Conservation (phyloP, 495 filamentous ascomycete species). For the Tuber calosporum region DNA sequence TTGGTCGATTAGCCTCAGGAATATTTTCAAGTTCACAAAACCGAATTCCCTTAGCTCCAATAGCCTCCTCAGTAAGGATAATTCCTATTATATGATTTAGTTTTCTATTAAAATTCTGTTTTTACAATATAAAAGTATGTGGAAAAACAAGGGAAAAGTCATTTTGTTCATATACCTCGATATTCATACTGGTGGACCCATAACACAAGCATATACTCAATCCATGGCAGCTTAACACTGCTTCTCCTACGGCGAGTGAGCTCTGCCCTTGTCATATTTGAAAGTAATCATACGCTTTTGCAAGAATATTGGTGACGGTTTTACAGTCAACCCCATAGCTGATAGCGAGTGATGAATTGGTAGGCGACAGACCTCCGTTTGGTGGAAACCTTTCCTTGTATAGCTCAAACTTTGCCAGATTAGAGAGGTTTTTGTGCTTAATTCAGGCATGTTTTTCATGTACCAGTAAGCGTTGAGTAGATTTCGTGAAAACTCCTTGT, state of each 20-base stretch:
- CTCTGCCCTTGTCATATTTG: background rate
- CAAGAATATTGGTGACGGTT: conserved; percentile 6
- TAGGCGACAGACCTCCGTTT: background rate
- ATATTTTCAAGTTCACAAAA: conserved; percentile 8
- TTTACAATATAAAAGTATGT: no score
- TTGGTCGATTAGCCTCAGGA: conserved; percentile 17
- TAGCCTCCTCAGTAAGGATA: conserved; percentile 2
- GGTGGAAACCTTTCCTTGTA: conserved; percentile 6
- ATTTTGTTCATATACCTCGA: background rate
- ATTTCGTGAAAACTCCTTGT: no score
- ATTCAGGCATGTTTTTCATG: background rate
- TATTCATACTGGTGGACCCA: conserved; percentile 6
- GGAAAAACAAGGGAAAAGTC: no score
- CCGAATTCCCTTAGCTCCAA: conserved; percentile 5
- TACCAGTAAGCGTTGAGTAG: no score
- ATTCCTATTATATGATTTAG: background rate
- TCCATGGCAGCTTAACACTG: background rate
- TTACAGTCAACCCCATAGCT: background rate
- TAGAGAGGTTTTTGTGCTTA: background rate
- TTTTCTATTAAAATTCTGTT: no score
- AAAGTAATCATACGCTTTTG: background rate
- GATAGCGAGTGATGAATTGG: no score
- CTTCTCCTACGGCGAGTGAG: background rate
- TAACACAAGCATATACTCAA: background rate
- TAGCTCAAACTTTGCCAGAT: conserved; percentile 10